Evolutionary conservation across 2,329 filamentous ascomycete species (phyloP), one percentile per base, ranked within the genome.

Genomic region (Elsinoe perseae): DNA sequence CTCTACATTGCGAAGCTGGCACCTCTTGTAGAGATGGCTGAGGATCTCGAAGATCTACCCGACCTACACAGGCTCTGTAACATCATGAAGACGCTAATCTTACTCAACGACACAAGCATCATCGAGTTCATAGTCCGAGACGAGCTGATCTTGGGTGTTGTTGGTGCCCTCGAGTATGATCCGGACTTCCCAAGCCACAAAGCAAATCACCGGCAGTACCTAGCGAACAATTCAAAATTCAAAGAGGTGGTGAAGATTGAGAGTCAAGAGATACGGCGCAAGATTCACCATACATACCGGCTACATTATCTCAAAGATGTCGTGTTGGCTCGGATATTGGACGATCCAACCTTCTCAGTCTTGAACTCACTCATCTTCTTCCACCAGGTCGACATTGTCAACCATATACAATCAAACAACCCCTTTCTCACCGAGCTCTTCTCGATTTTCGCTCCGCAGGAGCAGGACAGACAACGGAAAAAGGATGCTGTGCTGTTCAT

Each of bases 321-420:
- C n/a, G 92, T 97, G 1, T 80, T 98, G 42, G 93, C 93, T 27
- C 84, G 93, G 60, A 97, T 98, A 61, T 79, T 98, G 59, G 93
- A 98, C 72, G 93, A 98, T 69, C 92, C 92, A 50, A 98, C 93
- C 18, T 98, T 97, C 70, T 95, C 89, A 21, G 91, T 97, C 23
- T 83, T 98, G 61, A 98, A 97, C 73, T 95, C 90, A 52, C 80
- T 97, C 64, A 98, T 98, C 63, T 98, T 96, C 75, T 98, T 95
- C 78, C 93, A 97, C 73, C 93, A 98, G 74, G 91, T 97, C 64
- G 93, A 97, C 67, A 96, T 98, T 67, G 86, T 98, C 50, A 88
- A 92, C 66, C 89, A 97, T 71, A 78, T 98, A n/a, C 91, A 96
- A 70, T 79, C 78, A 23, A 95, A 95, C 64, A 76, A 76, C 0